These are phyloP conservation scores for Alternaria ethzedia DNA, from an alignment of 2,329 filamentous ascomycete species.

Conservation along the genomic window DNA sequence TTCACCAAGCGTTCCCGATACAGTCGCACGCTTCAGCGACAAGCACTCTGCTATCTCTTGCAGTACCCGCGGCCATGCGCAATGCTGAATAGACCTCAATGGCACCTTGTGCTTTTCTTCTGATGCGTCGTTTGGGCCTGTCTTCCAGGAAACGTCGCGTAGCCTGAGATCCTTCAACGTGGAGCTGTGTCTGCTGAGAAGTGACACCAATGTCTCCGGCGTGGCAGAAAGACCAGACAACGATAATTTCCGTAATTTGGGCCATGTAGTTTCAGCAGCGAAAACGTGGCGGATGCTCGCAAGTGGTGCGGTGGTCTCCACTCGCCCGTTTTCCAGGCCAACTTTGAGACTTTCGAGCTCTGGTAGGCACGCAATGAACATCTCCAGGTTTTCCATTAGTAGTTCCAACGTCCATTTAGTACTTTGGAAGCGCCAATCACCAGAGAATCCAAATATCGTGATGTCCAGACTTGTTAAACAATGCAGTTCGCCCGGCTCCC, in stretches of 20 bases:
- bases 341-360: conserved; percentile 13
- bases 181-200: conserved; percentile 9
- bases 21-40: background rate
- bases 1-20: conserved; percentile 2
- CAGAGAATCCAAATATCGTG: background rate
- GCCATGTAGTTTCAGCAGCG: background rate
- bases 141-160: background rate
- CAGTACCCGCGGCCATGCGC: background rate
- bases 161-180: conserved; percentile 19
- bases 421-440: background rate
- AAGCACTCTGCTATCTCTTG: background rate
- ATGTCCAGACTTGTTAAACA: conserved; percentile 6
- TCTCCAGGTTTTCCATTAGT: background rate
- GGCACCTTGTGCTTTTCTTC: background rate
- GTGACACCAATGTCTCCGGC: background rate
- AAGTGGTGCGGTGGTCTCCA: too few relatives aligned
- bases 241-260: conserved; percentile 12
- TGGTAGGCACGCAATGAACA: background rate
- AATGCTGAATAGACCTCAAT: background rate
- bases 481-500: background rate
- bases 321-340: background rate
- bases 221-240: conserved; percentile 9
- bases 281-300: background rate
- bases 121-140: background rate
- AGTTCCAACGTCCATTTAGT: background rate